A percentile compares a stretch with the other conserved stretches of the same genome.
phyloP scores from a whole-genome alignment of 2,329 filamentous ascomycete genomes.

The Diaporthe batatas region DNA sequence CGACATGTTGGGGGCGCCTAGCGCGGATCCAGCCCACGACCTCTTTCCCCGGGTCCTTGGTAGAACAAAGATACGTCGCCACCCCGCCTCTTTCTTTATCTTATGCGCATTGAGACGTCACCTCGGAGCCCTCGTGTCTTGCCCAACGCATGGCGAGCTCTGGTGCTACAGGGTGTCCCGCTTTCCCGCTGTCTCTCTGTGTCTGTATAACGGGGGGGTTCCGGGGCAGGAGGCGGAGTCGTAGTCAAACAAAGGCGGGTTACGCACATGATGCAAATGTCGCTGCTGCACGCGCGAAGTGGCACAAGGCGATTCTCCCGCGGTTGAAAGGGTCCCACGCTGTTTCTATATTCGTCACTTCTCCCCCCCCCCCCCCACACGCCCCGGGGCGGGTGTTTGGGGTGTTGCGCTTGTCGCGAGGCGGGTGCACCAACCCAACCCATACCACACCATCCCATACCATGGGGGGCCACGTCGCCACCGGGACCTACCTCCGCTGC shows the following conservation, averaged over 20 bases:
- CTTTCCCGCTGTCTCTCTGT: neutral
- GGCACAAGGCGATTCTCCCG: neutral
- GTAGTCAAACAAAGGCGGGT: neutral
- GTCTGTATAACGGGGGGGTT: neutral
- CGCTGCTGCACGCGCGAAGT: constrained; percentile 1
- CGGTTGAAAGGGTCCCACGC: neutral
- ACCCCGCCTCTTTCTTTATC: neutral
- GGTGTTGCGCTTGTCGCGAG: neutral
- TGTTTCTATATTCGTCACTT: constrained; percentile 6
- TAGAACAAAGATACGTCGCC: neutral
- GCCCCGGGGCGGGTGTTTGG: no score
- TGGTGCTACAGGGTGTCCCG: neutral
- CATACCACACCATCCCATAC: no score
- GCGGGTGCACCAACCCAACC: no score
- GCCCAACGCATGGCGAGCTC: neutral
- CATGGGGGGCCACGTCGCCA: neutral
- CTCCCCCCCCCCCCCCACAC: no score
- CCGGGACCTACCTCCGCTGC: neutral
- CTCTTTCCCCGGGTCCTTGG: neutral
- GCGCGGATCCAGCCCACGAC: neutral
- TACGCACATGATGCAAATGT: neutral
- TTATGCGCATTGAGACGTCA: neutral
- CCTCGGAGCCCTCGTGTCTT: neutral
- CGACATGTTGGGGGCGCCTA: constrained; percentile 2
- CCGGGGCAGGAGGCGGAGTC: neutral